Evolutionary conservation across 176 grass and related monocot genomes (phyloP), one percentile per base, ranked within the genome.

Genomic region (Musa troglodytarum): DNA sequence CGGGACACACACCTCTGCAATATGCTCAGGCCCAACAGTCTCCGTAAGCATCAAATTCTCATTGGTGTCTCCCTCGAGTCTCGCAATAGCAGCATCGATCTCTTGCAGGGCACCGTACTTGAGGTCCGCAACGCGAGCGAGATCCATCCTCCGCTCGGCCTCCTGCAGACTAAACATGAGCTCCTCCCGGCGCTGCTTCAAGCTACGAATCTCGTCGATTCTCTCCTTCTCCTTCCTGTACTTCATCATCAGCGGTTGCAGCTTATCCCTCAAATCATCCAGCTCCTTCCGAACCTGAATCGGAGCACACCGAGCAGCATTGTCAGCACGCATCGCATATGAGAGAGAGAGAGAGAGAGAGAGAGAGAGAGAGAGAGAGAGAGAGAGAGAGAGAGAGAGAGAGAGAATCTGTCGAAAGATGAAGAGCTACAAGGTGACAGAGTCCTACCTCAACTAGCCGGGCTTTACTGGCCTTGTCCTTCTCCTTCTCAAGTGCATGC

Each of bases 41-140:
- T 93, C 90, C 1, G 87, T 93, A 8, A 89, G 82, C 87, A 93
- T 93, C 63, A 93, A 77, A 55, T 96, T 91, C 76, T 96, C 92
- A 50, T 78, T 85, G 0, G 88, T 82, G 34, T 96, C 92, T 20
- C 83, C 78, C 77, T 96, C 92, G 3, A 96, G 83, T 79, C 51
- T 96, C 20, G 88, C 74, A 26, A 96, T 96, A 52, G 81, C 85
- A 28, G 49, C 73, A 73, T 96, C 92, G 21, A 96, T 79, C 69
- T 91, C 51, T 53, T 82, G 86, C 20, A 96, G 78, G 7, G 81
- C 83, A 10, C 81, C 88, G 17, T 96, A 96, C 26, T 58, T 83
- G 55, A 96, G 58, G 78, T 96, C 92, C 0, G 92, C 88, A 10
- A 84, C 90, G 52, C 87, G 90, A 5, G 90, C 90, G 52, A 93